These are phyloP conservation scores for Psidium guajava DNA, from an alignment of 345 rosid genomes.

Conservation along the genomic window DNA sequence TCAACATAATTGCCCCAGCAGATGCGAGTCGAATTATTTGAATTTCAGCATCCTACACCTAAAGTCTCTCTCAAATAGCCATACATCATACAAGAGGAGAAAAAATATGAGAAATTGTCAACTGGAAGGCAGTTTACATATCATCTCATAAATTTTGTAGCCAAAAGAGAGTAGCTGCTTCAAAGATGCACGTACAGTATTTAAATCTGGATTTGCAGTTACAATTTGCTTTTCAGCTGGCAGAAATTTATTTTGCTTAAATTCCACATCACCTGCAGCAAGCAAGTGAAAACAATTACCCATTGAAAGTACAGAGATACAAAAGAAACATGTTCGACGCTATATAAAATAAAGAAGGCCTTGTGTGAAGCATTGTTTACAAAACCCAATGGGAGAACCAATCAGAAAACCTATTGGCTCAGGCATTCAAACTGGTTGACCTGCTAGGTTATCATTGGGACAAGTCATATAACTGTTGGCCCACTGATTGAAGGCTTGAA, in stretches of 20 bases:
- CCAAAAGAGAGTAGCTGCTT: neutral
- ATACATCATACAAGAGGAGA: neutral
- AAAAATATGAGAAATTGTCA: neutral
- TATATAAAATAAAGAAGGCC: neutral
- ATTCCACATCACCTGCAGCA: conserved; percentile 80
- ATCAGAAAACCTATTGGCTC: neutral
- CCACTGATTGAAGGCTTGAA: neutral
- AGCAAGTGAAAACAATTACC: neutral
- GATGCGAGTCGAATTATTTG: neutral
- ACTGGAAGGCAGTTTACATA: neutral
- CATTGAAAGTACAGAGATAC: neutral
- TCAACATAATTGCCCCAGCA: neutral
- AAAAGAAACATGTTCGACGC: neutral
- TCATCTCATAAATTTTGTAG: neutral
- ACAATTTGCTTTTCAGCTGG: conserved; percentile 77
- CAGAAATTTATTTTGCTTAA: conserved; percentile 79
- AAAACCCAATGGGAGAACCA: neutral
- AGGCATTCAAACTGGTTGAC: neutral
- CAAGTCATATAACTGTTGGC: neutral
- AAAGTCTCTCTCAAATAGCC: neutral
- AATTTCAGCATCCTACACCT: neutral
- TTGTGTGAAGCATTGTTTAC: neutral
- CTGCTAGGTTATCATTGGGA: neutral
- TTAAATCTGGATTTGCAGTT: conserved; percentile 81
- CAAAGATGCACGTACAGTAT: conserved; percentile 24